Evolutionary conservation across 73 alveolate genomes (phyloP), one percentile per base, ranked within the genome.

Genomic region (Breviolum minutum): DNA sequence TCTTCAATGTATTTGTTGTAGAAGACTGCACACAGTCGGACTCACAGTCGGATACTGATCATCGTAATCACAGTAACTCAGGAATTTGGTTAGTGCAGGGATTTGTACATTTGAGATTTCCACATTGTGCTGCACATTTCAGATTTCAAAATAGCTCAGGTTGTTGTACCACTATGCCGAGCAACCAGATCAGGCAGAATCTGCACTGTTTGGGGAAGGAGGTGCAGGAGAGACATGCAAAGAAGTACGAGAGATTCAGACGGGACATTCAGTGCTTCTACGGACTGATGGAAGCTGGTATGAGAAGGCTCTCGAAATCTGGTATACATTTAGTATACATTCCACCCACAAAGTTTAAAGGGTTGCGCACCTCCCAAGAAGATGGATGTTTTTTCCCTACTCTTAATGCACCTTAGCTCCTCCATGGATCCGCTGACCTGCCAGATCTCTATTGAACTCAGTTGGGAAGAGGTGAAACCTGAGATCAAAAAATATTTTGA

Each of bases 381-480:
- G 77, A 22, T 68, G 24, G 17, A 17, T 4, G 77, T 68, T 68
- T 14, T 14, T 2, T 17, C 77, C 24, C 77, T 17, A 17, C 77
- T 68, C 17, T 17, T 68, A 68, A 17, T 68, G 77, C 77, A 17
- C 77, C 77, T 22, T 14, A 68, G 77, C 77, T 68, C 8, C 77
- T 22, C n/a, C 77, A 17, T 68, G 77, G 24, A 17, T 14, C 77
- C 77, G 24, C 24, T 22, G 24, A 68, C 77, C 24, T 68, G 77
- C 77, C 98, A 97, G 97, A 87, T 99, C 77, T 98, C 99, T 54
- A 98, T 99, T 63, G 99, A 99, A 95, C 92, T 99, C 77, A 92
- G 99, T 48, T 99, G 99, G 99, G 99, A 99, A 69, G 99, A 99
- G 83, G 40, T 99, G 62, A 98, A 89, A 74, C 99, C 99, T 40